Percentiles rank a stretch among this genome's conserved stretches.
Conservation (phyloP, 768 basidiomycete genomes). For the Cantharellus anzutake region DNA sequence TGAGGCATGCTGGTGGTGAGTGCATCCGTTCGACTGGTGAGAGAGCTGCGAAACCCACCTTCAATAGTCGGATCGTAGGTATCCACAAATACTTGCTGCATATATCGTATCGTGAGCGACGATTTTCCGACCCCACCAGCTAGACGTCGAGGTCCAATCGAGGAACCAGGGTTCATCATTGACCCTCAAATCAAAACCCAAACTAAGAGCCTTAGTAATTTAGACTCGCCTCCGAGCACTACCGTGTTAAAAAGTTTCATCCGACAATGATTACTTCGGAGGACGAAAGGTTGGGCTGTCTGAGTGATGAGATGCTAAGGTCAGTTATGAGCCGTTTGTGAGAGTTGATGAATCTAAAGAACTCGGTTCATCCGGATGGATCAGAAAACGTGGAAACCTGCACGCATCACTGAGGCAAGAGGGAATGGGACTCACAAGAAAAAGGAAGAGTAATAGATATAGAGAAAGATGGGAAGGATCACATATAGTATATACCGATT, state of each 20-base stretch:
- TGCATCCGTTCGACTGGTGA: neutral
- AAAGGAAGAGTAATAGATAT: too few relatives aligned
- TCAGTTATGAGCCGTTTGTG: too few relatives aligned
- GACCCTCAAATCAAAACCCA: neutral
- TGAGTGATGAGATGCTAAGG: too few relatives aligned
- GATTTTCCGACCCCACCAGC: slow-evolving; percentile 10
- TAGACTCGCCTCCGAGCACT: neutral
- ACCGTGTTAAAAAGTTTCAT: neutral
- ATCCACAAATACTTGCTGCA: slow-evolving; percentile 6
- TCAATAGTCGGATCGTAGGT: slow-evolving; percentile 9
- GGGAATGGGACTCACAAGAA: too few relatives aligned
- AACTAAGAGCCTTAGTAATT: neutral
- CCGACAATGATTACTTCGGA: too few relatives aligned
- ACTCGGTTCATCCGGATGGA: too few relatives aligned
- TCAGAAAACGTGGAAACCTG: too few relatives aligned
- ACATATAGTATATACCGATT: too few relatives aligned
- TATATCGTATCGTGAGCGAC: slow-evolving; percentile 7
- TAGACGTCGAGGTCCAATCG: neutral
- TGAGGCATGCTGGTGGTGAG: neutral
- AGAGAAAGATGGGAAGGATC: too few relatives aligned
- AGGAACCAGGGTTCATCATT: neutral
- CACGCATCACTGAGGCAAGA: too few relatives aligned
- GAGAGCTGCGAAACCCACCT: neutral
- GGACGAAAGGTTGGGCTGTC: too few relatives aligned
- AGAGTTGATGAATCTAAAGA: too few relatives aligned